Evolutionary conservation across 768 basidiomycete genomes (phyloP), one percentile per base, ranked within the genome.

Genomic region (Lyophyllum decastes): DNA sequence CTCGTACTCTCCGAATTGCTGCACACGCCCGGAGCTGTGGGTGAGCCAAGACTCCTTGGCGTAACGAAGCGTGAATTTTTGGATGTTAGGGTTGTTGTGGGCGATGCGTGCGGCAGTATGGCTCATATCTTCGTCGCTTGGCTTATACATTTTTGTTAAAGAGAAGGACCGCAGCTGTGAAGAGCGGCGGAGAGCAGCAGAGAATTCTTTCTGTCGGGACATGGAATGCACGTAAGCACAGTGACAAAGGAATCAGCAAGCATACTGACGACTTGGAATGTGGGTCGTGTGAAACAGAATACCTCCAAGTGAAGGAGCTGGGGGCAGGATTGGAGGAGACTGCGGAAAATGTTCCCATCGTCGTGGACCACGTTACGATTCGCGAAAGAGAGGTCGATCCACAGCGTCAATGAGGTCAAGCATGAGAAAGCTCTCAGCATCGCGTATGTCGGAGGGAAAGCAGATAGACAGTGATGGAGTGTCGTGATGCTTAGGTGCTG

Each of bases 301-400:
- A 75, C 55, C 19, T 76, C 70, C 17, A 77, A 55, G 43, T 74
- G 70, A 38, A 61, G 61, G 22, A 77, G 60, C 9, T 58, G 63
- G 25, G 73, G 76, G 51, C 72, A 72, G 9, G 67, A 68, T 27
- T 64, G 58, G 7, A 75, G 58, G 6, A 77, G 52, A 11, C 65
- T 61, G 34, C 55, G 62, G 49, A 77, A 66, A 19, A 75, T 57
- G 34, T 66, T 69, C 14, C 64, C 55, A 35, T 72, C 72, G 49
- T 73, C 73, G 40, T 67, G 65, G n/a, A 64, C 59, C n/a, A 59
- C 56, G 56, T 56, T 62, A 21, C 57, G 61, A 17, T 62, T 62
- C 52, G 48, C 64, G 46, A 76, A 73, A 12, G 74, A 73, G n/a
- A 76, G 64, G 48, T 76, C 74, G 27, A 75, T 70, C 72, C 72